Conservation (phyloP, 2,329 filamentous ascomycete genomes). For the Tolypocladium pustulatum region DNA sequence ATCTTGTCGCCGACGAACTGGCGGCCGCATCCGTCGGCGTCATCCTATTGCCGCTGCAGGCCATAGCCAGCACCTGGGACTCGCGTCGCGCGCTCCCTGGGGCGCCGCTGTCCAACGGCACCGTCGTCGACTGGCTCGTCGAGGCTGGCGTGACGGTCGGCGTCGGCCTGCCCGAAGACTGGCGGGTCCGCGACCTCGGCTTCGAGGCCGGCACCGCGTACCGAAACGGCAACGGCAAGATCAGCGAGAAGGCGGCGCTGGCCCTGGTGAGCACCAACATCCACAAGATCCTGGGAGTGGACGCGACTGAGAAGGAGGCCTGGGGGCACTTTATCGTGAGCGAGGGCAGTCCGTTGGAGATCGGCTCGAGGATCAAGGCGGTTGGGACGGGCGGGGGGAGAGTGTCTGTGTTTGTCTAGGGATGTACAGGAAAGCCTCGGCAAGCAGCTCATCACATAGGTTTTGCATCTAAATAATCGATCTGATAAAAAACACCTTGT, state of each 20-base stretch:
- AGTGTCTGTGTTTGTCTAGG: slow-evolving; percentile 5
- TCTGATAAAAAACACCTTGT: neutral
- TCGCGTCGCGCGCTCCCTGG: slow-evolving; percentile 51
- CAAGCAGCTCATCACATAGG: neutral
- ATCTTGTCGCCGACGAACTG: slow-evolving; percentile 47
- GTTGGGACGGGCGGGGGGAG: slow-evolving; percentile 27
- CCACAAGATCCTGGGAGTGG: slow-evolving; percentile 44
- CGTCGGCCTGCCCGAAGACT: slow-evolving; percentile 51
- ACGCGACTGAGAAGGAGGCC: slow-evolving; percentile 15
- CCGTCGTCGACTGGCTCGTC: slow-evolving; percentile 45
- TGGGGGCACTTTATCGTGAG: slow-evolving; percentile 48
- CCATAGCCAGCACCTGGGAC: slow-evolving; percentile 47
- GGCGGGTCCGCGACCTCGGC: slow-evolving; percentile 48
- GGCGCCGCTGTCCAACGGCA: slow-evolving; percentile 56
- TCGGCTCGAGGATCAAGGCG: slow-evolving; percentile 44
- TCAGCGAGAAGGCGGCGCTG: slow-evolving; percentile 44
- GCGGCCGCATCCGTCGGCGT: slow-evolving; percentile 46
- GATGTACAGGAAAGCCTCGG: neutral
- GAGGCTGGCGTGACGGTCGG: slow-evolving; percentile 48
- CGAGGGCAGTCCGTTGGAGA: slow-evolving; percentile 52
- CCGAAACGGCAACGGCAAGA: slow-evolving; percentile 41
- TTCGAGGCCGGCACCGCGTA: slow-evolving; percentile 50
- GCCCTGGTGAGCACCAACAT: slow-evolving; percentile 47
- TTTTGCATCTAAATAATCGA: no score
- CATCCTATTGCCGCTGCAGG: slow-evolving; percentile 48